A percentile compares a stretch with the other conserved stretches of the same genome.
Conservation (phyloP, 2,329 filamentous ascomycete genomes). For the Onygenales sp. region DNA sequence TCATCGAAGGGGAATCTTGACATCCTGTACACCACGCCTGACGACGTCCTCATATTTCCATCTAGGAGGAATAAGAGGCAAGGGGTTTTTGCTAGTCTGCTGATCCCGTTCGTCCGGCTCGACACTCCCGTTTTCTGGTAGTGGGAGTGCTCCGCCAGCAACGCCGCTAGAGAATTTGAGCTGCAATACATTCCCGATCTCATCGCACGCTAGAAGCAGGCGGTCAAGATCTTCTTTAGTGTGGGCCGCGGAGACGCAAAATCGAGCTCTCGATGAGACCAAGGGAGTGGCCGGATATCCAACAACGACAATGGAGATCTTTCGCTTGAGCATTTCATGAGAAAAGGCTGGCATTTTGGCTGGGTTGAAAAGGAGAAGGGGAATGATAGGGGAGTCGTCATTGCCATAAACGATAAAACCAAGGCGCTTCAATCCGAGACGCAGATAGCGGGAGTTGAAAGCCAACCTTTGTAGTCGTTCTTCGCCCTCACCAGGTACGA, state of each 20-base stretch:
- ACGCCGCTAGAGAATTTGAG: constrained; percentile 96
- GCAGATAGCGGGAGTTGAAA: constrained; percentile 98
- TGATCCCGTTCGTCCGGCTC: constrained; percentile 63
- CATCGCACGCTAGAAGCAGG: constrained; percentile 77
- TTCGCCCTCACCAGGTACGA: constrained; percentile 83
- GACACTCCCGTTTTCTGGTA: constrained; percentile 56
- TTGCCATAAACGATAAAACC: constrained; percentile 96
- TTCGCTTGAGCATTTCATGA: constrained; percentile 95
- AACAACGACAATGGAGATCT: constrained; percentile 94
- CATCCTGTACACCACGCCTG: constrained; percentile 62
- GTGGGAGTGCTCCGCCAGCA: constrained; percentile 72
- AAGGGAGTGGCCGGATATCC: constrained; percentile 94
- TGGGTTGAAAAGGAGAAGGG: constrained; percentile 91
- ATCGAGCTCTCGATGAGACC: constrained; percentile 86
- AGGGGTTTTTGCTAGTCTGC: constrained; percentile 44
- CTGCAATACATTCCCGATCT: constrained; percentile 84
- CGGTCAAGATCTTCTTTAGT: constrained; percentile 98
- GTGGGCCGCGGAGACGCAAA: constrained; percentile 92
- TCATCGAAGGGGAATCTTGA: constrained; percentile 62
- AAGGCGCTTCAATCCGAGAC: constrained; percentile 89
- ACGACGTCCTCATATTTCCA: constrained; percentile 73
- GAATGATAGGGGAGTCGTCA: constrained; percentile 95
- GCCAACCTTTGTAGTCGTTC: constrained; percentile 91
- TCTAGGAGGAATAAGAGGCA: constrained; percentile 54
- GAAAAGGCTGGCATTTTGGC: constrained; percentile 98